Conservation (phyloP, 108 stramenopile species). For the Tribonema minus region DNA sequence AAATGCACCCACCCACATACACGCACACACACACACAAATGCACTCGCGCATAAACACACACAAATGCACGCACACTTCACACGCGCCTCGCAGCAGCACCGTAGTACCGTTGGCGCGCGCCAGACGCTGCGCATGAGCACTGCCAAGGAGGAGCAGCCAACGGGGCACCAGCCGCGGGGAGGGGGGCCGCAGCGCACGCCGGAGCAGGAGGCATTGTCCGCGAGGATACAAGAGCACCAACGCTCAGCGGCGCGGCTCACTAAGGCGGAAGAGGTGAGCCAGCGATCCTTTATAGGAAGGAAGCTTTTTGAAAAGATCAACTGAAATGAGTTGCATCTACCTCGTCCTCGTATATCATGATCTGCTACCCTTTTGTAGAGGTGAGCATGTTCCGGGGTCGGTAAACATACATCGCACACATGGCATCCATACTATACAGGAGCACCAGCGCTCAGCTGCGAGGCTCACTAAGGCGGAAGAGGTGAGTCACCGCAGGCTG, state of each 20-base stretch:
- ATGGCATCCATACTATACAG: slow-evolving; percentile 1
- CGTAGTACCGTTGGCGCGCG: too few species aligned
- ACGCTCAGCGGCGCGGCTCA: slow-evolving; percentile 40
- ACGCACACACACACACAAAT: too few species aligned
- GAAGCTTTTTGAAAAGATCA: not conserved
- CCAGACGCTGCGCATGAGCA: too few species aligned
- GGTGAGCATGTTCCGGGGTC: not conserved
- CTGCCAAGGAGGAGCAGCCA: slow-evolving; percentile 1
- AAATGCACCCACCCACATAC: too few species aligned
- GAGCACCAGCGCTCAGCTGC: slow-evolving; percentile 48
- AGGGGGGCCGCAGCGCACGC: not conserved
- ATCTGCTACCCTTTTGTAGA: not conserved
- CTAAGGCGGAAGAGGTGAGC: slow-evolving; percentile 45
- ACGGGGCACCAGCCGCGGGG: slow-evolving; percentile 23
- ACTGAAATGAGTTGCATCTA: not conserved
- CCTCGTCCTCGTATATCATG: not conserved
- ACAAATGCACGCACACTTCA: too few species aligned
- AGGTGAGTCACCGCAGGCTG: too few species aligned
- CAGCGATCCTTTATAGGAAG: too few species aligned
- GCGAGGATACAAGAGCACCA: slow-evolving; percentile 46
- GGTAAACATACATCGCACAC: not conserved
- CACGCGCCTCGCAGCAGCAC: too few species aligned
- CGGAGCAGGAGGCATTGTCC: slow-evolving; percentile 29
- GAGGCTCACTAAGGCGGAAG: slow-evolving; percentile 46
- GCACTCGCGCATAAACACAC: too few species aligned